Percentiles rank a stretch among this genome's conserved stretches.
Evolutionary conservation across 1,284 basidiomycete species (phyloP).

Genomic region (Tremellales sp.): DNA sequence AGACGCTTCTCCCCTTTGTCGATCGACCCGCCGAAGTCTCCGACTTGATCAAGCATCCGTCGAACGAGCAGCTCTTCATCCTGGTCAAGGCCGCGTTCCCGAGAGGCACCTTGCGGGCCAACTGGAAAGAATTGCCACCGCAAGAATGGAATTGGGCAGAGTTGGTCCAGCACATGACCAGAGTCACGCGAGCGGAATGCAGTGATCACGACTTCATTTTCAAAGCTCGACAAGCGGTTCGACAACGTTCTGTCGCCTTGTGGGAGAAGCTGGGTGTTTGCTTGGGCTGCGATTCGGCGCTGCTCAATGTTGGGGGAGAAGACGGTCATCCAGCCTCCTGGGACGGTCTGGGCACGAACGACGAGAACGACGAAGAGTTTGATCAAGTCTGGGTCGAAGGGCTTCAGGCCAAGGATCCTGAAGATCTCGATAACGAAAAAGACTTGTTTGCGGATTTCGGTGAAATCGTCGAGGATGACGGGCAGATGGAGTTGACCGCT

Average conservation of each 20-base stretch:
- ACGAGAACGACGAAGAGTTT: conserved; percentile 32
- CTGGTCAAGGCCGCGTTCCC: conserved; percentile 43
- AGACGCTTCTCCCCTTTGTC: conserved; percentile 43
- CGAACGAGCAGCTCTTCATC: conserved; percentile 36
- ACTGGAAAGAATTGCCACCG: conserved; percentile 39
- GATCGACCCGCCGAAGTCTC: conserved; percentile 40
- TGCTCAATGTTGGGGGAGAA: conserved; percentile 45
- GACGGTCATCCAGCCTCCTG: conserved; percentile 33
- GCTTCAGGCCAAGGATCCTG: conserved; percentile 30
- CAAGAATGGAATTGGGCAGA: conserved; percentile 45
- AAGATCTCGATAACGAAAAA: conserved; percentile 22
- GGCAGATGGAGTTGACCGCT: conserved; percentile 30
- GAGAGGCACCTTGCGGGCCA: conserved; percentile 18
- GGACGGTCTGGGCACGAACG: conserved; percentile 39
- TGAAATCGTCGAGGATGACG: conserved; percentile 34
- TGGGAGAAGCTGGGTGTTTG: conserved; percentile 47
- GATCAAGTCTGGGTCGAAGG: conserved; percentile 44
- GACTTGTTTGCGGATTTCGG: conserved; percentile 28
- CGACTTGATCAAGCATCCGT: conserved; percentile 33
- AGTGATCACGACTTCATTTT: conserved; percentile 45
- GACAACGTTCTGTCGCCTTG: conserved; percentile 33
- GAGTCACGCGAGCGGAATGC: conserved; percentile 28
- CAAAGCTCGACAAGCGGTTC: conserved; percentile 37
- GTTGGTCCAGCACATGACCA: conserved; percentile 38
- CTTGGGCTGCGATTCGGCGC: conserved; percentile 45